Evolutionary conservation across 306 rosid genomes (phyloP).

Genomic region (Quercus robur): DNA sequence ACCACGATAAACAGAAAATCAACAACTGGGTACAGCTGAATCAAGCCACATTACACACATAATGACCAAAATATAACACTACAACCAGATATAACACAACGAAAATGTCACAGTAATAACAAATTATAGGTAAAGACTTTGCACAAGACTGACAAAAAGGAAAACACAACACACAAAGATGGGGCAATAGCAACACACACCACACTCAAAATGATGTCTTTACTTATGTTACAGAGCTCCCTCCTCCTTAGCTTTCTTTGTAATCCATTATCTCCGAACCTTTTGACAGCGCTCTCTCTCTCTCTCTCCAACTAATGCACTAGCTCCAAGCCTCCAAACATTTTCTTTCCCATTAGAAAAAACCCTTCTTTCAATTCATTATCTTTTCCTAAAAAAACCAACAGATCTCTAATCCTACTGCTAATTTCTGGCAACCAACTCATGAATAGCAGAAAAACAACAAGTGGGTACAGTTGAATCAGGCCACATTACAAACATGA

Average conservation of each 20-base stretch:
- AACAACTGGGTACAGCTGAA: conserved; percentile 10
- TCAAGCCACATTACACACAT: conserved; percentile 28
- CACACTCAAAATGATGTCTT: conserved; percentile 64
- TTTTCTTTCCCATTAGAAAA: conserved; percentile 1
- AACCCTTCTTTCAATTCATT: neutral
- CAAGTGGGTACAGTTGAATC: conserved; percentile 10
- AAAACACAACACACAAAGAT: neutral
- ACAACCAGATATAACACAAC: neutral
- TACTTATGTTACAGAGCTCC: conserved; percentile 69
- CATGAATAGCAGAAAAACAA: conserved; percentile 21
- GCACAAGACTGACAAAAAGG: neutral
- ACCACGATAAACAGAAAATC: conserved; percentile 20
- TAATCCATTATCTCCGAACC: conserved; percentile 78
- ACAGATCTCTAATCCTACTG: conserved; percentile 44
- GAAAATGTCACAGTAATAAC: neutral
- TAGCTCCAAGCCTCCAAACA: too few species aligned
- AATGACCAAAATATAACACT: conserved; percentile 1
- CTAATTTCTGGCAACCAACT: neutral
- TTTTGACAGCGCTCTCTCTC: conserved; percentile 85
- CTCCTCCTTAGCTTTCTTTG: conserved; percentile 80
- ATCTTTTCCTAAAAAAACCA: neutral
- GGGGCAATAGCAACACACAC: neutral
- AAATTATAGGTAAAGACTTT: neutral
- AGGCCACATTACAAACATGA: conserved; percentile 30
- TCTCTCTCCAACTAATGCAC: neutral